A percentile compares a stretch with the other conserved stretches of the same genome.
These are phyloP conservation scores for Paspalum vaginatum DNA, from an alignment of 176 grass and related monocot species.

Conservation along the genomic window DNA sequence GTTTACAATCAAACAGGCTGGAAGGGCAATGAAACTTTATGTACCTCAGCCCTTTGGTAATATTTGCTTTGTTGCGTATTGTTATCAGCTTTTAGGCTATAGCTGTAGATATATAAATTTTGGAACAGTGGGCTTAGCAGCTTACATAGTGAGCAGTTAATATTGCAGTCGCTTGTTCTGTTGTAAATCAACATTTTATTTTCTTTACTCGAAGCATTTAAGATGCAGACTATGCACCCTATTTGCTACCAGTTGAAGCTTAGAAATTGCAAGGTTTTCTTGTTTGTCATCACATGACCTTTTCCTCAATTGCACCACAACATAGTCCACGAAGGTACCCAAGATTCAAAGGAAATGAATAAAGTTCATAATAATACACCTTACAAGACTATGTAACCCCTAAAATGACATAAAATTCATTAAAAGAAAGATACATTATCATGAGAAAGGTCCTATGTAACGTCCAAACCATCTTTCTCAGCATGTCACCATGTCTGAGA, in stretches of 20 bases:
- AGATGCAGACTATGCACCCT: neutral
- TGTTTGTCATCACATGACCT: neutral
- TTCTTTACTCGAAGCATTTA: neutral
- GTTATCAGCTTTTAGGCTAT: slow-evolving; percentile 31
- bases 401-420: slow-evolving; percentile 14
- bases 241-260: neutral
- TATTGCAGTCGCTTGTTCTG: neutral
- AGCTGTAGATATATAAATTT: slow-evolving; percentile 45
- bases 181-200: slow-evolving; percentile 45
- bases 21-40: slow-evolving; percentile 33
- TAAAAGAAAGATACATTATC: neutral
- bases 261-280: neutral
- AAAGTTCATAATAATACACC: slow-evolving; percentile 26
- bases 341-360: slow-evolving; percentile 6
- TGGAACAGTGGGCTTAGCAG: neutral
- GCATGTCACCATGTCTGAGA: neutral
- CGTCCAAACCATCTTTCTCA: neutral
- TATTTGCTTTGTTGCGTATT: slow-evolving; percentile 21
- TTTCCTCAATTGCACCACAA: neutral
- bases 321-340: neutral
- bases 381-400: slow-evolving; percentile 16
- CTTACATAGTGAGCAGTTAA: neutral
- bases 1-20: slow-evolving; percentile 29
- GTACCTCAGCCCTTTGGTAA: neutral
- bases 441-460: neutral